These are phyloP conservation scores for Aspergillus fischeri DNA, from an alignment of 2,329 filamentous ascomycete genomes.

Conservation along the genomic window DNA sequence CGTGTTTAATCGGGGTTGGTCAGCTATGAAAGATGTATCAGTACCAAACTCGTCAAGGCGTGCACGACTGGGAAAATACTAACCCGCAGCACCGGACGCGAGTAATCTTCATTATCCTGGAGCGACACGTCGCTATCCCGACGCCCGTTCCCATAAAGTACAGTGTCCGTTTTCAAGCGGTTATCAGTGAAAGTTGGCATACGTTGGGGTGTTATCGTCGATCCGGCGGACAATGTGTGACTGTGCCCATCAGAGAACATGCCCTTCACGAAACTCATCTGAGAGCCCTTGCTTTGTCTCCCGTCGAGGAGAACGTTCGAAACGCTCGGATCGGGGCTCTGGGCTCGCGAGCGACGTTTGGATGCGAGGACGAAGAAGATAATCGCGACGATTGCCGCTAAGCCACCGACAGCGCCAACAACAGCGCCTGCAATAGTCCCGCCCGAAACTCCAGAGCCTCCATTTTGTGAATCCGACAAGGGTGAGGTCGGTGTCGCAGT, in stretches of 20 bases:
- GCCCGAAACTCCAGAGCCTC: conserved; percentile 29
- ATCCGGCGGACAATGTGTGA: conserved; percentile 20
- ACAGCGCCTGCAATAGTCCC: conserved; percentile 45
- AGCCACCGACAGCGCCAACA: conserved; percentile 37
- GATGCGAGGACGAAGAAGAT: conserved; percentile 38
- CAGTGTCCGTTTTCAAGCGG: conserved; percentile 41
- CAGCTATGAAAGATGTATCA: conserved; percentile 22
- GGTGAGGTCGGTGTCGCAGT: conserved; percentile 7
- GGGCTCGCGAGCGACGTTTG: conserved; percentile 31
- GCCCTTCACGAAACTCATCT: conserved; percentile 33
- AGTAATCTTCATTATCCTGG: conserved; percentile 48
- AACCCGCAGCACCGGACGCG: conserved; percentile 42
- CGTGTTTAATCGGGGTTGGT: conserved; percentile 32
- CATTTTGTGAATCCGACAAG: conserved; percentile 6
- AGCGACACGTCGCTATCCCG: conserved; percentile 44
- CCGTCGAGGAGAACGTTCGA: conserved; percentile 28
- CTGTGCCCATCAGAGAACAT: conserved; percentile 27
- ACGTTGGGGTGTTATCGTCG: conserved; percentile 19
- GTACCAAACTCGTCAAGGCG: not conserved
- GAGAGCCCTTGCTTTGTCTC: conserved; percentile 31
- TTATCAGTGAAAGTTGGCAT: conserved; percentile 40
- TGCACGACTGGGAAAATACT: conserved; percentile 12
- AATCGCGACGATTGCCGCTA: conserved; percentile 35
- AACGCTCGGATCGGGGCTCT: conserved; percentile 27
- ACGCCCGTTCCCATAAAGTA: conserved; percentile 38